These are phyloP conservation scores for Boletus edulis DNA, from an alignment of 768 basidiomycete species.

Conservation along the genomic window DNA sequence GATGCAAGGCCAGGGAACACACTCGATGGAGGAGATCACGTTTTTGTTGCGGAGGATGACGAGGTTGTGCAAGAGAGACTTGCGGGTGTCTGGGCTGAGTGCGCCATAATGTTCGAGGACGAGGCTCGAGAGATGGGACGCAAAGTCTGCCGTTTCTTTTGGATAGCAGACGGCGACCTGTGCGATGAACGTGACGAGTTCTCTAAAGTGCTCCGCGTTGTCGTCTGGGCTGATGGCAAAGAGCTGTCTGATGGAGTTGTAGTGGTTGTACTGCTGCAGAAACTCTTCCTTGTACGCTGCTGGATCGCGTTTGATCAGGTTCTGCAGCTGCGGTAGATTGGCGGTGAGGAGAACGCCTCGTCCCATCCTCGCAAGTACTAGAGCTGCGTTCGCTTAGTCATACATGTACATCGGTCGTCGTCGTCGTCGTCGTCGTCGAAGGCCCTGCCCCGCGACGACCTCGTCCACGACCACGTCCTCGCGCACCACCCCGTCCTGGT, in stretches of 20 bases:
- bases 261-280: constrained; percentile 94
- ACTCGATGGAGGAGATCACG: constrained; percentile 92
- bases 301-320: constrained; percentile 94
- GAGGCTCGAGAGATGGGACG: constrained; percentile 72
- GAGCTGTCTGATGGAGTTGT: constrained; percentile 82
- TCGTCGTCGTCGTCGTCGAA: not conserved
- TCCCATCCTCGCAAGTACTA: not conserved
- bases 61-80: constrained; percentile 83
- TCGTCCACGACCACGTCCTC: constrained; percentile 34
- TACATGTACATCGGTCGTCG: not conserved
- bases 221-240: constrained; percentile 82
- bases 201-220: constrained; percentile 79
- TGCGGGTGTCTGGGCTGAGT: constrained; percentile 78
- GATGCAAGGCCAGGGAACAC: constrained; percentile 27
- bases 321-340: constrained; percentile 94
- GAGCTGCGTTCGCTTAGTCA: constrained; percentile 17
- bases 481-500: constrained; percentile 27
- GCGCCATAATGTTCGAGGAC: constrained; percentile 76
- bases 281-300: constrained; percentile 92
- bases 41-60: constrained; percentile 93
- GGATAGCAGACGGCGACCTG: constrained; percentile 84
- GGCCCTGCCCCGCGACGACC: constrained; percentile 16
- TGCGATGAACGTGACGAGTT: constrained; percentile 88
- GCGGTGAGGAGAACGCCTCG: constrained; percentile 59
- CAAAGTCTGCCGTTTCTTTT: constrained; percentile 83